Evolutionary conservation across 192 early-diverging fungal genomes (phyloP), one percentile per base, ranked within the genome.

Genomic region (Backusella macrospora): DNA sequence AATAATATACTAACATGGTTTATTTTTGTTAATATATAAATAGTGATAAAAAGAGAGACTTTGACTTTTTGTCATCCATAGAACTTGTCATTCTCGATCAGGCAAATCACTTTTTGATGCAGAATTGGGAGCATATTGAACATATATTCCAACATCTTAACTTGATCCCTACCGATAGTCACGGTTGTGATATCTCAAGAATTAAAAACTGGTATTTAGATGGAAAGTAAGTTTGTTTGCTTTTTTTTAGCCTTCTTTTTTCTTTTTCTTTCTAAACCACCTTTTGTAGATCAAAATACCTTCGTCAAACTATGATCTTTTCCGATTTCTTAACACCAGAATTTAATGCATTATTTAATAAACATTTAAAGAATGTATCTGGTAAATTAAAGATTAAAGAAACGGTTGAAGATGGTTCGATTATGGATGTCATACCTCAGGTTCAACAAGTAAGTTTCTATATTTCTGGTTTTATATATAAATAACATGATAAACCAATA

Each of bases 51-150:
- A 94, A 96, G 76, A 80, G 88, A 40, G 97, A 98, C 65, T 94
- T 88, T 79, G 98, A 99, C 80, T 98, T 92, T 79, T 80, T 99
- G 46, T 93, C 96, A 9, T 96, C 95, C 0, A 93, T 99, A 47
- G 96, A 99, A 72, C 72, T 98, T 26, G 81, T 96, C 1, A 90
- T 99, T 66, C 73, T 97, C 13, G 96, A 98, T 78, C 90, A 92
- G 73, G 86, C 92, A 43, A 92, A 97, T 48, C 85, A 91, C 49
- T 82, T 98, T 72, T 76, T 96, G 73, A 98, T 97, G 96, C 98
- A 99, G 76, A 99, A 98, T 86, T 99, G 96, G 96, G 97, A 99
- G 72, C 96, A 99, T 73, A 82, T 98, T 44, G 77, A 86, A 86
- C 91, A 93, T 67, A 80, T 98, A 6, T 93, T 97, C 71, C 81